These are phyloP conservation scores for Rhododendron henanense DNA, from an alignment of 148 eudicot species.

Conservation along the genomic window DNA sequence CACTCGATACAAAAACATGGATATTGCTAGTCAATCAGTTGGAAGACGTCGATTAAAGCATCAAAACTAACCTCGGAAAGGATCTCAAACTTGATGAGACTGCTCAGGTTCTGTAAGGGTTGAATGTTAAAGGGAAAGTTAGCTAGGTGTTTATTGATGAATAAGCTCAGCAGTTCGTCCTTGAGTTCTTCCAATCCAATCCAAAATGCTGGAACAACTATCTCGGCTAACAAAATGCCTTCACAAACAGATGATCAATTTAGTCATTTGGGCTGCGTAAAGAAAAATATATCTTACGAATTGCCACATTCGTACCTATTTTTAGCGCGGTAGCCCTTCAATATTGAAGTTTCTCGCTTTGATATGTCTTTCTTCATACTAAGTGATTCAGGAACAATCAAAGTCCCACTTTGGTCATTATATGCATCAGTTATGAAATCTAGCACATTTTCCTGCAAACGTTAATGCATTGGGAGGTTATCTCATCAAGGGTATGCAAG, in stretches of 20 bases:
- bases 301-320: slow-evolving; percentile 48
- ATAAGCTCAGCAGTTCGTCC: slow-evolving; percentile 20
- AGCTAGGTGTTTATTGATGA: slow-evolving; percentile 10
- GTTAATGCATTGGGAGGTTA: neutral
- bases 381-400: slow-evolving; percentile 62
- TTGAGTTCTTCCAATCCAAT: slow-evolving; percentile 60
- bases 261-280: neutral
- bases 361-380: slow-evolving; percentile 58
- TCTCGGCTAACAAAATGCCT: slow-evolving; percentile 60
- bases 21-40: neutral
- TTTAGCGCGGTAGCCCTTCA: slow-evolving; percentile 63
- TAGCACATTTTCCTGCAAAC: slow-evolving; percentile 68
- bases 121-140: neutral
- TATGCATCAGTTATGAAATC: slow-evolving; percentile 63
- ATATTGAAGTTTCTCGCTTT: slow-evolving; percentile 38
- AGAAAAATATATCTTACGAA: neutral
- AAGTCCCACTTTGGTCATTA: slow-evolving; percentile 33
- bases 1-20: neutral
- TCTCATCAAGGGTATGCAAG: slow-evolving; percentile 6
- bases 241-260: slow-evolving; percentile 20
- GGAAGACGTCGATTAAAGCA: neutral
- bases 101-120: neutral
- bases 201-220: slow-evolving; percentile 61
- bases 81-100: neutral
- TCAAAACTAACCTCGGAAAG: slow-evolving; percentile 1